Conservation (phyloP, 164 flowering plant genomes). For the Annona cherimola region DNA sequence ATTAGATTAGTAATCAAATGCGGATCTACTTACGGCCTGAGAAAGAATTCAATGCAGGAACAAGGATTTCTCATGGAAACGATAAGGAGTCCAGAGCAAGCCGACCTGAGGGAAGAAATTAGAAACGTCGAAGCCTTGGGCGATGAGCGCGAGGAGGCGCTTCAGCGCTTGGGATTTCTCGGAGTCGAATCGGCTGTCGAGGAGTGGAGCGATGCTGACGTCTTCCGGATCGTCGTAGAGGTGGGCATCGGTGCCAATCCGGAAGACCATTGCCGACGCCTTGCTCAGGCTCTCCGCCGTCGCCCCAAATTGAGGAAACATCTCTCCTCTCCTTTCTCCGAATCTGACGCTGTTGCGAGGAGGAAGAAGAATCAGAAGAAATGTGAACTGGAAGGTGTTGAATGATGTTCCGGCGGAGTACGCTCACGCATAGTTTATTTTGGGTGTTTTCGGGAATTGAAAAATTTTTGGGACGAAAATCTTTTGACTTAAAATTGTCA, state of each 20-base stretch:
- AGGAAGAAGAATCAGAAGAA: too few relatives aligned
- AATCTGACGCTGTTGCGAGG: neutral
- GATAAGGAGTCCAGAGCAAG: neutral
- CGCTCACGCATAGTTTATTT: too few relatives aligned
- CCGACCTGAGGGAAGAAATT: constrained; percentile 94
- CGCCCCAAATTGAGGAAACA: constrained; percentile 87
- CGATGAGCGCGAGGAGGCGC: constrained; percentile 93
- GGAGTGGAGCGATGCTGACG: constrained; percentile 78
- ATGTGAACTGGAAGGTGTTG: too few relatives aligned
- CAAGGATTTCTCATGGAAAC: neutral
- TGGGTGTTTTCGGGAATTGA: too few relatives aligned
- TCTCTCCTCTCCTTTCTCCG: constrained; percentile 10
- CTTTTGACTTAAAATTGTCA: too few relatives aligned
- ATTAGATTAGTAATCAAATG: neutral
- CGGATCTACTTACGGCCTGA: neutral
- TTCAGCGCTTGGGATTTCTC: constrained; percentile 95
- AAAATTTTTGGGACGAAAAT: too few relatives aligned
- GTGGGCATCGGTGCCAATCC: constrained; percentile 98
- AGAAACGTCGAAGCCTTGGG: constrained; percentile 95
- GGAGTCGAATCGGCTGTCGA: constrained; percentile 90
- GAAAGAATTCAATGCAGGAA: neutral
- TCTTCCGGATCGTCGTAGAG: constrained; percentile 99
- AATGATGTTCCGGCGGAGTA: too few relatives aligned
- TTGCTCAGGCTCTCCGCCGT: constrained; percentile 88
- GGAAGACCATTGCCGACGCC: constrained; percentile 84